These are phyloP conservation scores for Sclerotinia spermophila DNA, from an alignment of 2,329 filamentous ascomycete species.

Conservation along the genomic window DNA sequence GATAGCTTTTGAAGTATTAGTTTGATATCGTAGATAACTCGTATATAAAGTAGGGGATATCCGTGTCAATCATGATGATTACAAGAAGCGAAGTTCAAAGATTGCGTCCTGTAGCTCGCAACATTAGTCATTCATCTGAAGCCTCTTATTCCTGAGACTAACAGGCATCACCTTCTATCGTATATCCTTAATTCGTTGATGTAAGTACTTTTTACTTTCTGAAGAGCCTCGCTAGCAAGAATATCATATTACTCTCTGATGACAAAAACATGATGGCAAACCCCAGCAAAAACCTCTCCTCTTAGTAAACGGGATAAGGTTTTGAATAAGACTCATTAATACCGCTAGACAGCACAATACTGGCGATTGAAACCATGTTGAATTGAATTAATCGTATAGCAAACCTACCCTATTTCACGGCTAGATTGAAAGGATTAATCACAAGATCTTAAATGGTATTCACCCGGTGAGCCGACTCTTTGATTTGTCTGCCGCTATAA, in stretches of 20 bases:
- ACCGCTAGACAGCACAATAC: background rate
- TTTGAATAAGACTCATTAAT: background rate
- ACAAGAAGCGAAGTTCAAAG: background rate
- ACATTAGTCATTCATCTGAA: background rate
- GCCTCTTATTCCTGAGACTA: background rate
- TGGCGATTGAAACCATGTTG: too few species aligned
- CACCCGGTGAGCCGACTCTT: background rate
- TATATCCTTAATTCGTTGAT: background rate
- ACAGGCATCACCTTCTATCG: background rate
- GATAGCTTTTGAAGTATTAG: background rate
- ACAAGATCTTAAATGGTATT: background rate
- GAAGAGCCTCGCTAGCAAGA: background rate
- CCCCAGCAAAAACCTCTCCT: background rate
- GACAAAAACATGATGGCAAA: background rate
- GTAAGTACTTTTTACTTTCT: background rate
- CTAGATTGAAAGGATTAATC: background rate
- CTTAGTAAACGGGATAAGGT: background rate
- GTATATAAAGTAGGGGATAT: background rate
- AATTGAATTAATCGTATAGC: background rate
- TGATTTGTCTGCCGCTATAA: background rate
- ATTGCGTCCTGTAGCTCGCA: background rate
- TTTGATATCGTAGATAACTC: background rate
- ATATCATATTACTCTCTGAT: background rate
- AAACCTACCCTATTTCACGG: background rate
- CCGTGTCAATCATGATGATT: background rate